Base-by-base conservation (phyloP, 306 rosid species). In the Dalbergia cultrata region DNA sequence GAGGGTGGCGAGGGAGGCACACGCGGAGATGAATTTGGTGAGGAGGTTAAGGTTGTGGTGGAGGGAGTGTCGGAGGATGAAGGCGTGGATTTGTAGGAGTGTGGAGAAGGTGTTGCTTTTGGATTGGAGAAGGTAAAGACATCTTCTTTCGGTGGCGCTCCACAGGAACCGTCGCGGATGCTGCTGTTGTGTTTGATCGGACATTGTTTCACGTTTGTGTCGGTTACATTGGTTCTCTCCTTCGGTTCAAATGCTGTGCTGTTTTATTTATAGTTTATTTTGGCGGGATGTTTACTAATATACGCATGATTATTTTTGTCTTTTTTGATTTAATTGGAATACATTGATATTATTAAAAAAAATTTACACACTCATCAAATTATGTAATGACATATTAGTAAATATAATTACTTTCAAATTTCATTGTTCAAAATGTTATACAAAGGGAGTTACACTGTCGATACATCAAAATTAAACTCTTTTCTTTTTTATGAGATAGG, bases 31-130 rank as follows among this genome's bases (percentile, higher is more conserved):
- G 86, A 90, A 88, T n/a, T 89, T 87, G 41, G 97, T 58, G 67
- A 91, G 88, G 76, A 88, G 94, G 70, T 88, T 89, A 81, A 83
- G 68, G 21, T 93, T 93, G 67, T 70, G 54, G 14, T 87, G 75
- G 49, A 91, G 89, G n/a, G 92, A 82, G 76, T 89, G 83, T 35
- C 80, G 81, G 60, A 91, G 90, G 73, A 91, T 89, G 67, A 87
- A 93, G n/a, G 92, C 90, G 19, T 93, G 94, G 74, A 93, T 81
- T 85, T 88, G 88, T 77, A 88, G 87, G 31, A 93, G 85, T 49
- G 86, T 73, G 49, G 45, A 21, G 41, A 49, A 13, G 61, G 70
- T 73, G 45, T 72, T 88, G 14, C 13, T 66, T 53, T 49, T 83
- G 7, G 67, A 0, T 78, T 88, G 93, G 76, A 93, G 92, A 13